Conservation (phyloP, 805 yeast species). For the Cyberlindnera nakhonratchasimensis region DNA sequence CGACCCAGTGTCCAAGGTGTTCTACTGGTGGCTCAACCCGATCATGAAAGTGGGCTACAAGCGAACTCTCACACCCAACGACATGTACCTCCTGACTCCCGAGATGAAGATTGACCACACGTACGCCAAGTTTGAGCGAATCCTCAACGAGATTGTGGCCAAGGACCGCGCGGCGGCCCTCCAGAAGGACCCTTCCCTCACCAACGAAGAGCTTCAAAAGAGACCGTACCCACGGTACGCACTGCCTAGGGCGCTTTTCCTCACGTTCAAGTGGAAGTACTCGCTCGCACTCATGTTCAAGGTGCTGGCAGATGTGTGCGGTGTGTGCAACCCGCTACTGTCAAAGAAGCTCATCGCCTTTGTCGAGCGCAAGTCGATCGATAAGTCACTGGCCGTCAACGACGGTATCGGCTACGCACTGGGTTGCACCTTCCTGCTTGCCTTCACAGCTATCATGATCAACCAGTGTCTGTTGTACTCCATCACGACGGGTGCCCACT, state of each 20-base stretch:
- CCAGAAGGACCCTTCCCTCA: slow-evolving; percentile 32
- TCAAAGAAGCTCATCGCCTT: slow-evolving; percentile 52
- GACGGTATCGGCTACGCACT: slow-evolving; percentile 60
- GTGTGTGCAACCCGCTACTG: slow-evolving; percentile 52
- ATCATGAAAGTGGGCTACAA: slow-evolving; percentile 64
- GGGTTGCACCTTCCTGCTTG: slow-evolving; percentile 47
- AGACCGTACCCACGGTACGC: slow-evolving; percentile 40
- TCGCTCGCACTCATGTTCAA: slow-evolving; percentile 39
- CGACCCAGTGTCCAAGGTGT: slow-evolving; percentile 39
- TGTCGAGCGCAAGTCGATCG: slow-evolving; percentile 43
- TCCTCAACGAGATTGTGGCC: slow-evolving; percentile 32
- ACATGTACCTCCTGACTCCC: slow-evolving; percentile 47
- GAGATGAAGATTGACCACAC: slow-evolving; percentile 41
- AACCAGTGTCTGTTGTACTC: slow-evolving; percentile 52
- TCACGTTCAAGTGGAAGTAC: slow-evolving; percentile 48
- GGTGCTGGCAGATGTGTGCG: slow-evolving; percentile 43
- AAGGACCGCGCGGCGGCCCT: slow-evolving; percentile 32
- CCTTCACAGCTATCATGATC: slow-evolving; percentile 35
- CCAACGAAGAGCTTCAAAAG: slow-evolving; percentile 37
- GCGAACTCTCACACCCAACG: slow-evolving; percentile 64
- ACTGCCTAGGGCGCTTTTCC: slow-evolving; percentile 43
- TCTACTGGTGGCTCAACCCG: slow-evolving; percentile 70
- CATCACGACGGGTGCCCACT: slow-evolving; percentile 62
- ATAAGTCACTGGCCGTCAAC: slow-evolving; percentile 36
- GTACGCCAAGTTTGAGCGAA: slow-evolving; percentile 34